Evolutionary conservation across 805 yeast genomes (phyloP), one percentile per base, ranked within the genome.

Genomic region (Myxozyma nipponensis): DNA sequence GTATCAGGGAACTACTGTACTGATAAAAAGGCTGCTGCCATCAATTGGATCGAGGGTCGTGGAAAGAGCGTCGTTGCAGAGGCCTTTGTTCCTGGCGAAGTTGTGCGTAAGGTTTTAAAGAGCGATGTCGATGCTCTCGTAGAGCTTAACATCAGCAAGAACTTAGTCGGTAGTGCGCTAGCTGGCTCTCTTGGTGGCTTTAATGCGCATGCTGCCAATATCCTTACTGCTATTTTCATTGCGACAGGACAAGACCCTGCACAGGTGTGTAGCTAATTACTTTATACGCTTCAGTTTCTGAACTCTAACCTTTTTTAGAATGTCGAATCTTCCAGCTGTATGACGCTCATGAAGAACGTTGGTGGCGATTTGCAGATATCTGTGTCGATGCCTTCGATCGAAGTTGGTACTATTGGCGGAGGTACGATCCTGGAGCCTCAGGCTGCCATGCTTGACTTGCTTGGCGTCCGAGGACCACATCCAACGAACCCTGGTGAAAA

Each of bases 231-330:
- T 9, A 83, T 93, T 23, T 93, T 72, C 68, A 72, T 93, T 58
- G 99, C 99, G 3, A 80, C 95, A 52, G 99, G 99, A 50, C 99
- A 93, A 74, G 99, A 93, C 71, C 98, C 99, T n/a, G 98, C 98
- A 1, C 98, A 93, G 73, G 44, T 25, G 13, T 10, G 22, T 41
- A 28, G 15, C 15, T n/a, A n/a, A n/a, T n/a, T n/a, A n/a, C n/a
- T n/a, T n/a, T n/a, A n/a, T n/a, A n/a, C n/a, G n/a, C n/a, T n/a
- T n/a, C n/a, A n/a, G n/a, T n/a, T n/a, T n/a, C n/a, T n/a, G n/a
- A n/a, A n/a, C n/a, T 17, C n/a, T n/a, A n/a, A n/a, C n/a, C 9
- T n/a, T 5, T 19, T 38, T 18, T 34, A 46, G 44, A 93, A 93
- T 65, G 97, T 93, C 46, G 99, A 91, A 73, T 83, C 95, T 54